Base-by-base conservation (phyloP, 1,284 basidiomycete genomes). In the Boletus mariae region DNA sequence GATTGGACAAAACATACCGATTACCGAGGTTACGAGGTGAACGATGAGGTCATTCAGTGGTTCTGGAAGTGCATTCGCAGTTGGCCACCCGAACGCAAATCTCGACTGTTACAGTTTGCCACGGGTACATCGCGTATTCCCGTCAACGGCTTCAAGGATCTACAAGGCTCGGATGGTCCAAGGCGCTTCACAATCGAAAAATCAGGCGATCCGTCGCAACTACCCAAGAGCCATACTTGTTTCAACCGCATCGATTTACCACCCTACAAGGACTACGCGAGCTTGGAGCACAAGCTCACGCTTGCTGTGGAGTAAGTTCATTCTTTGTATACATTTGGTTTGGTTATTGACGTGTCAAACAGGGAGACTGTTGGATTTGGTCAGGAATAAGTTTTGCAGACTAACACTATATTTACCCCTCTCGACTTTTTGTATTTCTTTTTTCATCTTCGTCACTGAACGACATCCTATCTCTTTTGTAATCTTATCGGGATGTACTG, bases 51-150 rank as follows among this genome's bases (percentile, higher is more conserved):
- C 45, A 93, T 97, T 57, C 90, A 95, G 67, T 97, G 94, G 94
- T 97, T 97, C 85, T 97, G 94, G 94, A 90, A 95, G 74, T 92
- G 90, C 63, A 89, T 97, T 41, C 84, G 89, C 57, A 83, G 84
- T 55, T 97, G 94, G 94, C 93, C 94, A 1, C 84, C 93, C 0
- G 94, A 96, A 76, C 86, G 92, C 71, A 94, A 95, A 75, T 90
- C 89, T 13, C 86, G 93, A 42, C 73, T 95, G 45, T 73, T 94
- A 45, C 94, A 96, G 71, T 96, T 97, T 69, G 91, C 92, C 3
- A 96, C 94, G 7, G 94, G 94, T 28, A 96, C 94, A 3, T 92
- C 89, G 25, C 82, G 94, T 59, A 94, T 97, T 62, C 94, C 94
- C 5, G 94, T 84, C 63, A 94, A 94, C 64, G 93, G 92, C 0